A percentile compares a stretch with the other conserved stretches of the same genome.
phyloP scores from a whole-genome alignment of 441 rosid genomes.

The Erysimum cheiri region DNA sequence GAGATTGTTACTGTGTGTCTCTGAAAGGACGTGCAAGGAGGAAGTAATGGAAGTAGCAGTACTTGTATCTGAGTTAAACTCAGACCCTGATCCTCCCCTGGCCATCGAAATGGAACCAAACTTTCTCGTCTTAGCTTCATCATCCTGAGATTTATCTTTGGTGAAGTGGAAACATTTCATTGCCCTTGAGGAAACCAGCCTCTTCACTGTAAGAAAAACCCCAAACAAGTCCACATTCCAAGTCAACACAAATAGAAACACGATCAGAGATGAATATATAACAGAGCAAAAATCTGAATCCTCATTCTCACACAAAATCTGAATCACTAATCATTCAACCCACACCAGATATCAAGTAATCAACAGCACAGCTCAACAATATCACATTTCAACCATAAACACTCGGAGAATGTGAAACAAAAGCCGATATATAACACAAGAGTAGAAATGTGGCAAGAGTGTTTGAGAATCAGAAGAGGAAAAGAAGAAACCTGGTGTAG shows the following conservation, averaged over 20 bases:
- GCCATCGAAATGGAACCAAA: constrained; percentile 57
- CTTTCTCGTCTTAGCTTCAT: constrained; percentile 52
- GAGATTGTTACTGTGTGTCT: constrained; percentile 67
- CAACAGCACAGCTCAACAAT: not conserved
- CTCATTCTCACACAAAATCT: too few species aligned
- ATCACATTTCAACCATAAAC: not conserved
- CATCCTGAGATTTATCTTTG: constrained; percentile 52
- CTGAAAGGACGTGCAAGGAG: constrained; percentile 69
- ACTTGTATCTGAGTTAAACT: constrained; percentile 74
- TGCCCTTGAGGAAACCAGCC: constrained; percentile 41
- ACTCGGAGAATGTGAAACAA: constrained; percentile 3
- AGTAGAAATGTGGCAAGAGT: not conserved
- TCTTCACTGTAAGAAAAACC: constrained; percentile 41
- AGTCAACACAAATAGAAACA: constrained; percentile 3
- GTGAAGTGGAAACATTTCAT: constrained; percentile 74
- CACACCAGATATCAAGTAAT: not conserved
- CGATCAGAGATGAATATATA: not conserved
- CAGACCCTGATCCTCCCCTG: constrained; percentile 68
- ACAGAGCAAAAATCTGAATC: not conserved
- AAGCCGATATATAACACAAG: not conserved
- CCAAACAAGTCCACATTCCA: constrained; percentile 13
- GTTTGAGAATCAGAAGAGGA: constrained; percentile 9
- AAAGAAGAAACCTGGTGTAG: constrained; percentile 39
- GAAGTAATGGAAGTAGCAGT: constrained; percentile 60
- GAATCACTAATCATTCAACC: not conserved